Percentiles rank a stretch among this genome's conserved stretches.
phyloP scores from a whole-genome alignment of 1,284 basidiomycete species.

The Rugosomyces carneus region DNA sequence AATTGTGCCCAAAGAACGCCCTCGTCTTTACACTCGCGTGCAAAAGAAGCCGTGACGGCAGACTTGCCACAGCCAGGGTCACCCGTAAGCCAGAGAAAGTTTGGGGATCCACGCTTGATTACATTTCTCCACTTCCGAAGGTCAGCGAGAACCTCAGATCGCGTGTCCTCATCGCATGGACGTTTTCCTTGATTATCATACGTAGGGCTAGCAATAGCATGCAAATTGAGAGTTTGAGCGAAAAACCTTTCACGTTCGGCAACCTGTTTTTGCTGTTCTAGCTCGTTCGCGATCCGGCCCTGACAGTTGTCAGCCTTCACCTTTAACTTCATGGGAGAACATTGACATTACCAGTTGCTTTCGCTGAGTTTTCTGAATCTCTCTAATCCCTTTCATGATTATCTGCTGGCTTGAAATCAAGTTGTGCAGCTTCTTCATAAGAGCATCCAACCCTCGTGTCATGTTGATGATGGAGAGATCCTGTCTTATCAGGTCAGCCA shows the following conservation, averaged over 20 bases:
- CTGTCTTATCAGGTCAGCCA: neutral
- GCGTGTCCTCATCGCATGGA: slow-evolving; percentile 11
- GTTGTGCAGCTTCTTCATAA: neutral
- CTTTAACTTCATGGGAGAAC: neutral
- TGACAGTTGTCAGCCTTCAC: too few relatives aligned
- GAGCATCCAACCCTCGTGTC: slow-evolving; percentile 5
- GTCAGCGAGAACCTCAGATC: slow-evolving; percentile 7
- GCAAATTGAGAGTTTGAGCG: neutral
- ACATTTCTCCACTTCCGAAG: slow-evolving; percentile 8
- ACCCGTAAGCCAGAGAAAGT: slow-evolving; percentile 11
- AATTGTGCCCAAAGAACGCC: too few relatives aligned
- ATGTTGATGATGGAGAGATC: slow-evolving; percentile 11
- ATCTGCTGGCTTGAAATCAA: slow-evolving; percentile 5
- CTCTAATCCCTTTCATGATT: slow-evolving; percentile 7
- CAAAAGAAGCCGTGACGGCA: slow-evolving; percentile 12
- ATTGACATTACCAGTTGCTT: slow-evolving; percentile 8
- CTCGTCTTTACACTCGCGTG: slow-evolving; percentile 7
- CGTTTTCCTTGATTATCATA: slow-evolving; percentile 10
- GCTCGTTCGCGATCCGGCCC: neutral
- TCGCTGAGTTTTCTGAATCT: slow-evolving; percentile 6
- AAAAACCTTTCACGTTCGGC: slow-evolving; percentile 4
- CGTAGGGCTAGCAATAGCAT: slow-evolving; percentile 2
- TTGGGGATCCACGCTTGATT: neutral
- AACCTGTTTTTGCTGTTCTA: slow-evolving; percentile 10
- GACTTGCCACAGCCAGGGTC: slow-evolving; percentile 6